Evolutionary conservation across 495 filamentous ascomycete genomes (phyloP).

Genomic region (Trypethelium eluteriae): DNA sequence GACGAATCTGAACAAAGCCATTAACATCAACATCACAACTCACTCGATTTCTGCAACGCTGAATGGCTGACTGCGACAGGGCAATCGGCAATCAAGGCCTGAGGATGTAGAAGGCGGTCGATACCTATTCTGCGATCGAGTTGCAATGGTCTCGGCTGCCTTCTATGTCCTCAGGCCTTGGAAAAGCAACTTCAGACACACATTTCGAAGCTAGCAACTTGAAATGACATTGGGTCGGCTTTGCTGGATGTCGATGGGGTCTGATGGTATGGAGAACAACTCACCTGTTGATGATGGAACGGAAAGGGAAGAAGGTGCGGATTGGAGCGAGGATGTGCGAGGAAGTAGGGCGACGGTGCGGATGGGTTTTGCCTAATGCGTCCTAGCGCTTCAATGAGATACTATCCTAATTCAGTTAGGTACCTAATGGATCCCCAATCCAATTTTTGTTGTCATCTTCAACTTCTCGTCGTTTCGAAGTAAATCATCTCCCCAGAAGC

Average conservation of each 20-base stretch:
- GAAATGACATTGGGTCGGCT: not conserved
- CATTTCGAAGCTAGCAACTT: not conserved
- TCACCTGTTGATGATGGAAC: not conserved
- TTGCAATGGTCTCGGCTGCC: not conserved
- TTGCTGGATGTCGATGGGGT: not conserved
- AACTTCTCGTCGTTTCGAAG: too few relatives aligned
- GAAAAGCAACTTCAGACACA: not conserved
- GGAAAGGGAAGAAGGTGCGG: not conserved
- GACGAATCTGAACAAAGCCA: not conserved
- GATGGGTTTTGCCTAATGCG: not conserved
- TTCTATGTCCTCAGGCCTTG: not conserved
- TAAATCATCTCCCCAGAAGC: too few relatives aligned
- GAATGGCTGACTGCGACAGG: not conserved
- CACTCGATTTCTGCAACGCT: not conserved
- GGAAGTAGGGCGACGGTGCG: not conserved
- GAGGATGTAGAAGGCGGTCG: not conserved
- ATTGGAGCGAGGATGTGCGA: not conserved
- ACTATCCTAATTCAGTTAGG: not conserved
- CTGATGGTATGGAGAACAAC: not conserved
- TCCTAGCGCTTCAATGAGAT: not conserved
- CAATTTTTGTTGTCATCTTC: not conserved
- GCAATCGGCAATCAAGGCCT: not conserved
- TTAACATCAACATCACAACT: not conserved
- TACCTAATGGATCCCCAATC: not conserved
- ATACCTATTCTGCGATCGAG: not conserved